Conservation (phyloP, 2,329 filamentous ascomycete species). For the Hysterium pulicare region DNA sequence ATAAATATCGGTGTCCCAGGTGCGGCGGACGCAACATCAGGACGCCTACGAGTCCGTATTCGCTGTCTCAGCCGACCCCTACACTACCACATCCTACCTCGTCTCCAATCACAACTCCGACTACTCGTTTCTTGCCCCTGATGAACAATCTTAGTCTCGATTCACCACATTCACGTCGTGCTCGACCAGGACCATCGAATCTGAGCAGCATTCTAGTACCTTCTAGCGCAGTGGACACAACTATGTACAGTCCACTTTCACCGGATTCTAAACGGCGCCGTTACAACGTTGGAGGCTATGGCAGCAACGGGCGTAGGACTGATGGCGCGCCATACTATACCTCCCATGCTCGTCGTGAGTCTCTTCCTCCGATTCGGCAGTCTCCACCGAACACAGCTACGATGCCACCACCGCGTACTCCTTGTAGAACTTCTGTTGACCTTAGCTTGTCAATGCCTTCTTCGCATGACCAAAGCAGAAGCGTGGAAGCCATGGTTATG, state of each 20-base stretch:
- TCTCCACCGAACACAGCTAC: conserved; percentile 31
- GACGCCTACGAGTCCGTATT: conserved; percentile 57
- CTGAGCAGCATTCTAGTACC: conserved; percentile 29
- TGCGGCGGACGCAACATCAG: conserved; percentile 68
- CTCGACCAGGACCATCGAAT: conserved; percentile 20
- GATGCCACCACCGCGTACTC: conserved; percentile 29
- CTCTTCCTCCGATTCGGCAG: conserved; percentile 30
- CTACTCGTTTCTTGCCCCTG: conserved; percentile 31
- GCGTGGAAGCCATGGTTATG: conserved; percentile 69
- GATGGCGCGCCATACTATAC: conserved; percentile 45
- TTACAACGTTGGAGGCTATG: conserved; percentile 19
- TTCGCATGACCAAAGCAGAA: conserved; percentile 42
- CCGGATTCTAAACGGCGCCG: conserved; percentile 35
- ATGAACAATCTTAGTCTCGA: conserved; percentile 42
- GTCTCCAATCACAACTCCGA: conserved; percentile 30
- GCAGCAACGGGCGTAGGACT: conserved; percentile 58
- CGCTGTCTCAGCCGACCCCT: conserved; percentile 42
- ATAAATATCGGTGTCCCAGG: conserved; percentile 60
- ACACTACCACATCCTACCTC: conserved; percentile 38
- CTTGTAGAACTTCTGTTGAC: conserved; percentile 17
- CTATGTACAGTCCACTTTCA: conserved; percentile 29
- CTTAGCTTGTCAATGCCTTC: conserved; percentile 21
- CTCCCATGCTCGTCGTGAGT: conserved; percentile 24
- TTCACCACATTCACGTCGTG: conserved; percentile 27
- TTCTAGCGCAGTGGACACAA: conserved; percentile 19